These are phyloP conservation scores for Orychophragmus violaceus DNA, from an alignment of 345 rosid genomes.

Conservation along the genomic window DNA sequence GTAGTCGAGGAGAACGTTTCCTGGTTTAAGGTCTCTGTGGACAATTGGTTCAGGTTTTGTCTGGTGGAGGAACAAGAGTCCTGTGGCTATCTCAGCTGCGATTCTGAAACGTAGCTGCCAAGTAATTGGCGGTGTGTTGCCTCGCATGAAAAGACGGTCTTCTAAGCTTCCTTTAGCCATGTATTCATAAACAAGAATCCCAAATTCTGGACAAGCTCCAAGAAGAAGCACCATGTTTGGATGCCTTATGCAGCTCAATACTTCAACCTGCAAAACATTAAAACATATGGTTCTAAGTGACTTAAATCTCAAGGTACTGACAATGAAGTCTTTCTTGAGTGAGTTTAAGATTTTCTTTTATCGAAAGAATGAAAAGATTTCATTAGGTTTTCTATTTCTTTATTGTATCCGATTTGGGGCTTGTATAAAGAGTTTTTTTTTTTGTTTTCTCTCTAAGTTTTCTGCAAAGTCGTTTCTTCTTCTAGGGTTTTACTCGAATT, in stretches of 20 bases:
- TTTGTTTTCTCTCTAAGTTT: too few relatives aligned
- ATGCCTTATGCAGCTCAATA: constrained; percentile 84
- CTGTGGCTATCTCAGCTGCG: constrained; percentile 80
- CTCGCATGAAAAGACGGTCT: constrained; percentile 55
- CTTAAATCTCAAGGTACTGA: too few relatives aligned
- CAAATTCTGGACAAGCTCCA: constrained; percentile 93
- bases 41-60: constrained; percentile 90
- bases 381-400: too few relatives aligned
- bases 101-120: constrained; percentile 90
- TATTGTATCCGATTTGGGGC: too few relatives aligned
- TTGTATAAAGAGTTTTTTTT: too few relatives aligned
- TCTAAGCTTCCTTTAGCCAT: constrained; percentile 92
- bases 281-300: too few relatives aligned
- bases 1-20: constrained; percentile 69
- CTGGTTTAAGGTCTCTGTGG: constrained; percentile 94
- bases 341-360: too few relatives aligned
- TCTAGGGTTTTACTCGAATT: too few relatives aligned
- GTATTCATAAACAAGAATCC: constrained; percentile 79
- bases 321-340: too few relatives aligned
- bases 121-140: constrained; percentile 50
- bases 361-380: too few relatives aligned
- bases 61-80: constrained; percentile 85
- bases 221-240: constrained; percentile 97
- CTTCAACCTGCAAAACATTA: constrained; percentile 54
- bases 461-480: too few relatives aligned